Base-by-base conservation (phyloP, 148 eudicot species). In the Rhododendron ovatum region DNA sequence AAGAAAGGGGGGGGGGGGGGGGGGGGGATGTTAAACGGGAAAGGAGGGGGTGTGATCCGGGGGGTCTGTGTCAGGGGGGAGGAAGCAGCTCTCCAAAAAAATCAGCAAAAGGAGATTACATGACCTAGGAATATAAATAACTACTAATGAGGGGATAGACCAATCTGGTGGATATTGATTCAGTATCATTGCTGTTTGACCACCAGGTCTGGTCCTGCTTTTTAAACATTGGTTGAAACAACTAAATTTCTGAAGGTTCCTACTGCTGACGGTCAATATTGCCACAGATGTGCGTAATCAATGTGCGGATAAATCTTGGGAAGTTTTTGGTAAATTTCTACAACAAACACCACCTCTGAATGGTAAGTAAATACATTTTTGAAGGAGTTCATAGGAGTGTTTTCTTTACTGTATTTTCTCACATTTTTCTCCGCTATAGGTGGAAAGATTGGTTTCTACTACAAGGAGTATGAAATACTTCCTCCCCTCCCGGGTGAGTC, bases 381-480 rank as follows among this genome's bases (percentile, higher is more conserved):
- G 85, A 53, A 7, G 22, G 43, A 67, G 28, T 84, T 85, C 39
- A 43, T 43, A 51, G 28, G 83, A 35, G 35, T 51, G 13, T 57
- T 84, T 67, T 67, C 65, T 24, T 55, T 17, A 4, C 61, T 59
- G 17, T 81, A 37, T 55, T 63, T 87, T 69, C 35, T n/a, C 30
- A 74, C 41, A 77, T 86, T 80, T 33, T 22, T 43, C 57, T 55
- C 24, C 85, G 77, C 84, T 71, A 69, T 78, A 96, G 98, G 92
- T 87, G 99, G 99, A 55, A 94, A 96, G 93, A 76, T 95, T 10
- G 99, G 99, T 28, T 96, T 95, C 88, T 96, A 96, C 85, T 96
- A 93, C 93, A 96, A 94, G 90, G 99, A 96, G 28, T 92, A 93
- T 88, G 98, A 96, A 89, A 94, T 94, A 84, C 95, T 95, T 85